Base-by-base conservation (phyloP, 169 alveolate species). In the Cryptosporidium viatorum region DNA sequence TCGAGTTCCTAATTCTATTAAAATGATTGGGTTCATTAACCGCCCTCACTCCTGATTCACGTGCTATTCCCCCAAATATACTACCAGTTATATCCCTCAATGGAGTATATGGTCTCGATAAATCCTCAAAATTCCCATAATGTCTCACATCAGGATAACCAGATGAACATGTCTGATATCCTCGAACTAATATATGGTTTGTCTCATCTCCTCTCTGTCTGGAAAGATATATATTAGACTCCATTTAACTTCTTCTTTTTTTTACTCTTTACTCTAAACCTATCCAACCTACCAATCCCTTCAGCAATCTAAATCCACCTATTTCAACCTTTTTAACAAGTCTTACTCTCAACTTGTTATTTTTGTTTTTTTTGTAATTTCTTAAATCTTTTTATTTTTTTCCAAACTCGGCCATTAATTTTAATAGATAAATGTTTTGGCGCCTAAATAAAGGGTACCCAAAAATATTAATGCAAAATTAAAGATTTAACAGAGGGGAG, bases 61-160 rank as follows among this genome's bases (percentile, higher is more conserved):
- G 18, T 58, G 9, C 35, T n/a, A 55, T 4, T 35, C 86, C 71
- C 4, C 70, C 86, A 51, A 73, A 73, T 18, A 73, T 52, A 58
- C 71, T 73, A 3, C 86, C 86, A 12, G 86, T 73, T 26, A 73
- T 55, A 59, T 55, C 86, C 6, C 68, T 50, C 48, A 73, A 35
- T 7, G 86, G 86, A 51, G 58, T 51, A 16, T 55, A 31, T 3
- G 55, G 68, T 0, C 86, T 73, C 3, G 52, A 33, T 6, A 58
- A 51, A 58, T 59, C n/a, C 18, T 55, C 71, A 52, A 55, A 37
- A 58, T 39, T 59, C 8, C 18, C 39, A 2, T 62, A 31, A 1
- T 58, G 31, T 35, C 60, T 21, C 10, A 48, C 14, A 7, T n/a
- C 68, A 9, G 85, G 67, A 23, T 73, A 55, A 2, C 71, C 70